Evolutionary conservation across 1,284 basidiomycete species (phyloP), one percentile per base, ranked within the genome.

Genomic region (Moesziomyces parantarcticus): DNA sequence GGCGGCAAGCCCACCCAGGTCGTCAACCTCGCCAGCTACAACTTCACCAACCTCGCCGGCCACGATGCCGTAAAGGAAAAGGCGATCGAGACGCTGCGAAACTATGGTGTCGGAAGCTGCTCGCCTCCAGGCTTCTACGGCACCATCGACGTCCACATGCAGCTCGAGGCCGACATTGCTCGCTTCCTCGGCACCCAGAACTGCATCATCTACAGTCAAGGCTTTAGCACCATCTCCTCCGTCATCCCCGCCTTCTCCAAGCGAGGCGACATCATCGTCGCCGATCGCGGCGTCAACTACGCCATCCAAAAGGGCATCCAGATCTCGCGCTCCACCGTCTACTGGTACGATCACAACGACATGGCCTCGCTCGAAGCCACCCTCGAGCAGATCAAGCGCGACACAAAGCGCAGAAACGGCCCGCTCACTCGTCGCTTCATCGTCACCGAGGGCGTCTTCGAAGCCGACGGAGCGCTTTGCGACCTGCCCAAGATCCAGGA

Each of bases 111-210:
- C 2, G 97, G 96, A 6, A 93, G 92, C 76, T 99, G 97, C 81
- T 95, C 96, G 16, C 97, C 97, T 40, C 92, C 95, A 32, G 94
- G 95, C 9, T 99, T 99, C 86, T 99, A 99, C 85, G 97, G 97
- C 22, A 97, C 92, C 10, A 89, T 97, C 63, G 96, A 99, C 77
- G 93, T 97, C 9, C 96, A 99, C 83, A 90, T 92, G 82, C 88
- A 92, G 49, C 87, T 97, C 65, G 97, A 99, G 85, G 88, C 89
- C 47, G 90, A 95, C 66, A 90, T 99, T 57, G 92, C 95, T 10
- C 89, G 91, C 48, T 98, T 98, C 85, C 86, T 99, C 43, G 92
- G 93, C 18, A 90, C 92, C 3, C 93, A 97, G 83, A 87, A 90
- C 1, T 87, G 91, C 40, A 99, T 99, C 84, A 88, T 98, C 74